A percentile compares a stretch with the other conserved stretches of the same genome.
These are phyloP conservation scores for Cyclotella sp. DNA, from an alignment of 108 stramenopile genomes.

Conservation along the genomic window DNA sequence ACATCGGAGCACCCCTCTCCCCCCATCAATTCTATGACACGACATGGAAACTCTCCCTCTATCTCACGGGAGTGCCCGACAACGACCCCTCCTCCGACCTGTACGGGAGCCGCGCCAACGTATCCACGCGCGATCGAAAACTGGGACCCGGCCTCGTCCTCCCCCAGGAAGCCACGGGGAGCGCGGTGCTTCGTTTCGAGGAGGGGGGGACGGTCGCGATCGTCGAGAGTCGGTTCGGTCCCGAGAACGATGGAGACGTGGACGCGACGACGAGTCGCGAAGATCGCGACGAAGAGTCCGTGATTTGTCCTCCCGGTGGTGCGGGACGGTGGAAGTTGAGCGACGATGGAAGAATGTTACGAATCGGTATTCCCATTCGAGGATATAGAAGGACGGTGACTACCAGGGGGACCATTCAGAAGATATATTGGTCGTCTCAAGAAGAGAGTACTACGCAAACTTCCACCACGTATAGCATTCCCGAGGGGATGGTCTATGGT, in stretches of 20 bases:
- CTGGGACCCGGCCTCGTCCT: slow-evolving; percentile 59
- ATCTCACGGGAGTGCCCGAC: slow-evolving; percentile 74
- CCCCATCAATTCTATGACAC: not conserved
- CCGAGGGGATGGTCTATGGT: slow-evolving; percentile 76
- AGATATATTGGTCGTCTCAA: slow-evolving; percentile 74
- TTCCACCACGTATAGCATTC: slow-evolving; percentile 74
- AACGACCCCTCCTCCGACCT: slow-evolving; percentile 79
- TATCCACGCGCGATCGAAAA: slow-evolving; percentile 63
- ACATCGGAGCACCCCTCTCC: slow-evolving; percentile 14
- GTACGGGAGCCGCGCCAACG: slow-evolving; percentile 74
- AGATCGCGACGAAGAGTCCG: slow-evolving; percentile 3
- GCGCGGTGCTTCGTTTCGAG: slow-evolving; percentile 52
- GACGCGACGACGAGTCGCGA: not conserved
- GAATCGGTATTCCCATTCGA: slow-evolving; percentile 68
- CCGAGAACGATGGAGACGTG: not conserved
- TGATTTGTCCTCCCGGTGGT: slow-evolving; percentile 52
- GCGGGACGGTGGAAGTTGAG: slow-evolving; percentile 78
- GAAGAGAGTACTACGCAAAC: slow-evolving; percentile 63
- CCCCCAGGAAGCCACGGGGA: slow-evolving; percentile 68
- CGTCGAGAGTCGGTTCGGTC: slow-evolving; percentile 20
- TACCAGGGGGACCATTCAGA: slow-evolving; percentile 82
- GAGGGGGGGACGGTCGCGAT: slow-evolving; percentile 52
- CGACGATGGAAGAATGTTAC: slow-evolving; percentile 67
- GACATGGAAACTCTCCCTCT: slow-evolving; percentile 51
- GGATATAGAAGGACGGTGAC: slow-evolving; percentile 84